Base-by-base conservation (phyloP, 805 yeast genomes). In the Saccharomycopsis capsularis region DNA sequence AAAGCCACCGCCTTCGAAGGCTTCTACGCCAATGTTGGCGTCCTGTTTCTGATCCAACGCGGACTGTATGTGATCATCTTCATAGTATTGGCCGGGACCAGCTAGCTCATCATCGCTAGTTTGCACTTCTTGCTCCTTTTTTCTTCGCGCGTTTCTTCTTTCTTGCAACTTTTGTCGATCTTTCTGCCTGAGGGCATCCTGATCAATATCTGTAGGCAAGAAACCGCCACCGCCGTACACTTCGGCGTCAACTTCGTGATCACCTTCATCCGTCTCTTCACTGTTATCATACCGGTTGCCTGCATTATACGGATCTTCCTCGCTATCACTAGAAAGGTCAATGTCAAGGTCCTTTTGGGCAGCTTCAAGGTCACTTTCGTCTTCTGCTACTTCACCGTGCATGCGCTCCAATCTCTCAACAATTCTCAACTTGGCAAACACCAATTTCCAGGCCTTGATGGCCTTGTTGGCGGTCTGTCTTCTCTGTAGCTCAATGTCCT, bases 381-480 rank as follows among this genome's bases (percentile, higher is more conserved):
- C 54, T 16, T 36, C 42, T 6, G 55, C 63, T 3, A 75, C 56
- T 22, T 55, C 57, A 3, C 85, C 85, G 57, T 79, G 84, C 22
- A 65, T 66, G 34, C 51, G 55, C 48, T 75, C 68, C 54, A 79
- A 67, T 41, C 84, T 59, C 9, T 64, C 66, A 39, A 63, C 62
- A 27, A 79, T 76, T 44, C 75, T 62, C 34, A 80, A 61, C 47
- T 73, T 78, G 5, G 76, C 67, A 50, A 79, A 62, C 50, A 78
- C 67, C 42, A 69, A 66, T 51, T 69, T 75, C 85, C 84, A 79
- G 30, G 71, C 70, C 41, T 70, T 64, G 51, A 79, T 63, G 2
- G 84, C 77, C 18, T 69, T 69, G 35, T 75, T 56, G 51, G 80
- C 82, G 4, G 68, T 66, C 18, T 69, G 63, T 35, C 65, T 63